Evolutionary conservation across 345 rosid species (phyloP).

Genomic region (Luvunga scandens): DNA sequence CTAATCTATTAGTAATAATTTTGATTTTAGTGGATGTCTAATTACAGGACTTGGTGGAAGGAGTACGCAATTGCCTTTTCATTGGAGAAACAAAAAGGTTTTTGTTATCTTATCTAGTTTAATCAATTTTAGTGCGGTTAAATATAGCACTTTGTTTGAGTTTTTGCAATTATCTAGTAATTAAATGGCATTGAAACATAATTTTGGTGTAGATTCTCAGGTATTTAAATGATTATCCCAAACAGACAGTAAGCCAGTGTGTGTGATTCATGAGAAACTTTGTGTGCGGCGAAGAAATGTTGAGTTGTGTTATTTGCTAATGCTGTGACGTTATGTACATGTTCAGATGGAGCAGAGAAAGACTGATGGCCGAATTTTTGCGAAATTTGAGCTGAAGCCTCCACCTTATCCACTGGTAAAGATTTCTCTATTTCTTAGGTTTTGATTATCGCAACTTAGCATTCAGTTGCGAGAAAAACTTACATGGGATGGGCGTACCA

Average conservation of each 20-base stretch:
- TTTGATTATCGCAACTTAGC: not conserved
- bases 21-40: not conserved
- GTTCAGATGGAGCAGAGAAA: conserved; percentile 38
- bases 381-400: conserved; percentile 69
- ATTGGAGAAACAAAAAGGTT: conserved; percentile 32
- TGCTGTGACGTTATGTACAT: conserved; percentile 20
- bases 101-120: not conserved
- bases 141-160: no score
- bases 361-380: conserved; percentile 35
- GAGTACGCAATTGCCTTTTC: conserved; percentile 21
- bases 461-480: not conserved
- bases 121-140: not conserved
- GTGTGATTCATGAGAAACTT: no score
- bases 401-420: conserved; percentile 87
- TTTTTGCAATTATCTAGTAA: no score
- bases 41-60: conserved; percentile 22
- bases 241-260: no score
- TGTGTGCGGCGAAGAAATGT: conserved; percentile 46
- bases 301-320: not conserved
- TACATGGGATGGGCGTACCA: no score
- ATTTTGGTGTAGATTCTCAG: no score
- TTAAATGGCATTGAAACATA: no score
- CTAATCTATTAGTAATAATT: not conserved
- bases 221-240: no score
- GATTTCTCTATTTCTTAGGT: not conserved